Percentiles rank a stretch among this genome's conserved stretches.
Conservation (phyloP, 2,329 filamentous ascomycete species). For the Biscogniauxia mediterranea region DNA sequence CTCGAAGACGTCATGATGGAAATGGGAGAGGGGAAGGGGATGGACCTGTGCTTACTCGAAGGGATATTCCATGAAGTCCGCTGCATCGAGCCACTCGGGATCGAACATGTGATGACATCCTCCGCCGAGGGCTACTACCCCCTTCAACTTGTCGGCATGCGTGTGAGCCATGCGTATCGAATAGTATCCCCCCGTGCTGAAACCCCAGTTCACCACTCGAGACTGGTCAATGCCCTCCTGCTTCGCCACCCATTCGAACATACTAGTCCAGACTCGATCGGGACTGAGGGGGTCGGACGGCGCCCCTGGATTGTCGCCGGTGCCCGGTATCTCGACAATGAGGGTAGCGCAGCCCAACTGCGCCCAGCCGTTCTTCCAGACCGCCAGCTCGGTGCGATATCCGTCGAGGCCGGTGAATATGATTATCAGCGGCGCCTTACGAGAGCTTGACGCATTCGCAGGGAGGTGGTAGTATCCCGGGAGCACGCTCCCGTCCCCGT, state of each 20-base stretch:
- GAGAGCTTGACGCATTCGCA: conserved; percentile 13
- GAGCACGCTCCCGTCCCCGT: conserved; percentile 25
- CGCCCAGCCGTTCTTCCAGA: conserved; percentile 35
- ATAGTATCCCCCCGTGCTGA: conserved; percentile 59
- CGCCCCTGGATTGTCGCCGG: conserved; percentile 53
- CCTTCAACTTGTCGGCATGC: conserved; percentile 49
- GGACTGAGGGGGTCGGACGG: conserved; percentile 45
- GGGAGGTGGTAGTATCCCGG: conserved; percentile 32
- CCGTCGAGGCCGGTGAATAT: conserved; percentile 32
- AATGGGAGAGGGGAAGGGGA: not conserved
- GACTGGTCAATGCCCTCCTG: conserved; percentile 46
- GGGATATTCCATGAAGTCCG: conserved; percentile 57
- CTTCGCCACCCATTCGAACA: conserved; percentile 52
- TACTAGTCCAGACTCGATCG: conserved; percentile 51
- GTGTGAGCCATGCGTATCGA: conserved; percentile 57
- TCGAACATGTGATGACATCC: conserved; percentile 60
- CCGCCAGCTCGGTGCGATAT: conserved; percentile 33
- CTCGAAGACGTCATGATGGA: not conserved
- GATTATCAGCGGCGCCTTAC: conserved; percentile 25
- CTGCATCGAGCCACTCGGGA: conserved; percentile 49
- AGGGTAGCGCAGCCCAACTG: conserved; percentile 46
- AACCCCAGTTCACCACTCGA: conserved; percentile 53
- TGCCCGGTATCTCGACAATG: conserved; percentile 56
- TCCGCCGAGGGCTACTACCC: conserved; percentile 52
- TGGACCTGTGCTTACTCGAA: conserved; percentile 47